Base-by-base conservation (phyloP, 2,329 filamentous ascomycete species). In the Xylaria sp. region DNA sequence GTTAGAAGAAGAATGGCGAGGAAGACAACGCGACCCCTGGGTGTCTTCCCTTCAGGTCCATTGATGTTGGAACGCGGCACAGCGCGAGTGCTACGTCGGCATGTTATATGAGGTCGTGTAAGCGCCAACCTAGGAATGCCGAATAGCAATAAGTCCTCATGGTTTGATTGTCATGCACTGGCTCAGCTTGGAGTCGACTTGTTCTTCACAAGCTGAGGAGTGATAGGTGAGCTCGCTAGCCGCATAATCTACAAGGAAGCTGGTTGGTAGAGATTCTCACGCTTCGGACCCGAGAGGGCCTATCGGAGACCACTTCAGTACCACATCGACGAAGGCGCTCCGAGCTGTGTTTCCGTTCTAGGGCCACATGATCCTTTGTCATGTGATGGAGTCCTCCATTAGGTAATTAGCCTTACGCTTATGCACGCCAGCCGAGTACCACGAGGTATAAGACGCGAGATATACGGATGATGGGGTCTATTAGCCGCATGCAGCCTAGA, bases 371-470 rank as follows among this genome's bases (percentile, higher is more conserved):
- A 38, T 38, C 31, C n/a, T 38, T 7, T 56, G 33, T 56, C 53
- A 38, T 38, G 36, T 59, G 44, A n/a, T 17, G 5, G 15, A 15
- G 33, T 33, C 15, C 28, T 64, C 48, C 26, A 59, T 54, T 53
- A 46, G 59, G 23, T 11, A 26, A 46, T 33, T 20, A 20, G 9
- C 13, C 13, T 51, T 28, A 26, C 28, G 59, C 58, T 58, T 44
- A 67, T 58, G 58, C 54, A 54, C 59, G 23, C 31, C 6, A 26
- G 17, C 36, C 38, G 20, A 17, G 31, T 9, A 46, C 26, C 20
- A 10, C 23, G 33, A 53, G 33, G 13, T 62, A 62, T 53, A 56
- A 56, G 6, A 56, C 9, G 28, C 40, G 28, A 63, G 13, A 48
- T 57, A 63, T 57, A 57, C 46, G 13, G 46, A 49, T 49, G 23